phyloP scores from a whole-genome alignment of 2,329 filamentous ascomycete genomes.

The Hypocrella siamensis region DNA sequence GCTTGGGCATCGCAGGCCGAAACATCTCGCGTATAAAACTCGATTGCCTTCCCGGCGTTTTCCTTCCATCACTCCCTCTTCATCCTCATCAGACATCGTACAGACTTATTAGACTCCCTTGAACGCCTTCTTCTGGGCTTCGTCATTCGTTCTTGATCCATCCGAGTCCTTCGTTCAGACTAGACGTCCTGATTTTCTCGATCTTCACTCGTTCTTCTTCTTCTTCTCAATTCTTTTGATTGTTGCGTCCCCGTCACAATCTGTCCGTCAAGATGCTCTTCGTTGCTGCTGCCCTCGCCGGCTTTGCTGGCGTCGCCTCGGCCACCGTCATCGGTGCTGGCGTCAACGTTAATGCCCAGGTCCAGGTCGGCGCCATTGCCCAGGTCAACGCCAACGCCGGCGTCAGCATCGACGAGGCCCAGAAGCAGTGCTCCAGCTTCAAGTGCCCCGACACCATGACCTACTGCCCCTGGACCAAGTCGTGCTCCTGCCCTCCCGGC shows the following conservation, averaged over 20 bases:
- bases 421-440: slow-evolving; percentile 9
- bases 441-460: slow-evolving; percentile 17
- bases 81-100: too few species aligned
- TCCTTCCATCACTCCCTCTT: too few species aligned
- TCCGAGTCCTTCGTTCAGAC: too few species aligned
- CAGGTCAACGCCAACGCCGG: slow-evolving; percentile 2
- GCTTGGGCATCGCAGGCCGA: too few species aligned
- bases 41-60: too few species aligned
- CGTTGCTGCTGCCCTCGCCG: slow-evolving; percentile 12
- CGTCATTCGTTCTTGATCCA: too few species aligned
- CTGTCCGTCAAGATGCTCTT: slow-evolving; percentile 15
- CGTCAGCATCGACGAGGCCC: slow-evolving; percentile 7
- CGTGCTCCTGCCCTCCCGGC: slow-evolving; percentile 28
- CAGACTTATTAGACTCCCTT: too few species aligned
- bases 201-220: neutral
- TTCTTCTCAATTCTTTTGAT: neutral
- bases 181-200: too few species aligned
- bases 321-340: slow-evolving; percentile 12
- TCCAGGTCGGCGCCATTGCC: slow-evolving; percentile 5
- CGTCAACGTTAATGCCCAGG: slow-evolving; percentile 2
- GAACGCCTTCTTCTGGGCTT: too few species aligned
- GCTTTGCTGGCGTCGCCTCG: slow-evolving; percentile 10
- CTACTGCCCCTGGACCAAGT: slow-evolving; percentile 21
- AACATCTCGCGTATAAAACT: too few species aligned
- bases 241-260: neutral